These are phyloP conservation scores for Endotrypanum monterogeii DNA, from an alignment of 208 protist species.

Conservation along the genomic window DNA sequence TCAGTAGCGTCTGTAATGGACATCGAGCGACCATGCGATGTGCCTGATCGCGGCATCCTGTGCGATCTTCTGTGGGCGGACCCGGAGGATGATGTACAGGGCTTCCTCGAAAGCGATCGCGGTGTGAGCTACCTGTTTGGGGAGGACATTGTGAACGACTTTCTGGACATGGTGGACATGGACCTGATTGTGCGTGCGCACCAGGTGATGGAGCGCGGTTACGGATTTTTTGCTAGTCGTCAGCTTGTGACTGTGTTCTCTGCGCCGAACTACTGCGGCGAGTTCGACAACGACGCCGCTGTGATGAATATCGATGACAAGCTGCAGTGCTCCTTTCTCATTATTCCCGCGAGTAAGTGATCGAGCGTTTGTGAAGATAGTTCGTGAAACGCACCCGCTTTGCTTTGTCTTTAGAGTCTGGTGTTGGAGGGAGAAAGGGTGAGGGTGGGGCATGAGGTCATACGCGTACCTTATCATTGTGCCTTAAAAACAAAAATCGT, in stretches of 20 bases:
- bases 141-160: constrained; percentile 97
- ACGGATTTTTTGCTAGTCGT: constrained; percentile 99
- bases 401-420: no score
- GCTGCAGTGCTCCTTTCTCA: constrained; percentile 97
- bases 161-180: constrained; percentile 98
- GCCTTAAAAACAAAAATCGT: no score
- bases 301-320: constrained; percentile 97
- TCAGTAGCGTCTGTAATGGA: constrained; percentile 94
- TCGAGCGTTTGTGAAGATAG: not conserved
- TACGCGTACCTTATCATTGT: no score
- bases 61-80: constrained; percentile 99
- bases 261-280: constrained; percentile 99
- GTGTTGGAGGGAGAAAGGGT: no score
- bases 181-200: constrained; percentile 99
- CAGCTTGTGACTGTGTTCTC: constrained; percentile 99
- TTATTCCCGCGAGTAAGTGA: constrained; percentile 56
- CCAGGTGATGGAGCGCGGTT: constrained; percentile 97
- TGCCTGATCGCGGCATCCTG: constrained; percentile 99
- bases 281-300: constrained; percentile 99
- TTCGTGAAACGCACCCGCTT: no score
- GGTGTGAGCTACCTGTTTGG: constrained; percentile 99
- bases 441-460: no score
- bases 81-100: constrained; percentile 92
- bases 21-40: constrained; percentile 96
- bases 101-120: constrained; percentile 97